Percentiles rank a stretch among this genome's conserved stretches.
Conservation (phyloP, 75 land plant species). For the Pinus taeda region DNA sequence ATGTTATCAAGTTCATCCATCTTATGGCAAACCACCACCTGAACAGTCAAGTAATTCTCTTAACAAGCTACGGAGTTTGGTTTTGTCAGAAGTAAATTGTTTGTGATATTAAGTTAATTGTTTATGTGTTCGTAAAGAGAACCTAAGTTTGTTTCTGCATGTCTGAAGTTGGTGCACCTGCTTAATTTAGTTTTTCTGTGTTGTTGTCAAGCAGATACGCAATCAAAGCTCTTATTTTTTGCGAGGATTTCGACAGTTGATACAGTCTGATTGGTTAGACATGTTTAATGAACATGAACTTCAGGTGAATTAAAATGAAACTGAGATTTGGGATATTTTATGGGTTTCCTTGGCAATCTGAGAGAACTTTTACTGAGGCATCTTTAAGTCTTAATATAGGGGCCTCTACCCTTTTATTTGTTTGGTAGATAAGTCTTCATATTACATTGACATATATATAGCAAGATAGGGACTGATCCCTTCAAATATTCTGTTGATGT, state of each 20-base stretch:
- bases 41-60: constrained; percentile 67
- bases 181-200: neutral
- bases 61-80: neutral
- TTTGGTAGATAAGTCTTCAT: too few species aligned
- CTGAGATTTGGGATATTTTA: neutral
- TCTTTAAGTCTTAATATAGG: too few species aligned
- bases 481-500: too few species aligned
- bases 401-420: too few species aligned
- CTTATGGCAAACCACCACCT: constrained; percentile 80
- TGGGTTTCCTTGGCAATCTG: too few species aligned
- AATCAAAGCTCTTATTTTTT: constrained; percentile 81
- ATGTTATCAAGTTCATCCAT: constrained; percentile 82
- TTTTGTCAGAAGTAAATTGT: neutral
- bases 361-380: too few species aligned
- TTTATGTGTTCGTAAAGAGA: neutral
- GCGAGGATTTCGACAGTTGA: constrained; percentile 88
- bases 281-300: constrained; percentile 98
- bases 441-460: too few species aligned
- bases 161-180: neutral
- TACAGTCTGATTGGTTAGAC: constrained; percentile 82
- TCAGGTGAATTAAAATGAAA: constrained; percentile 56
- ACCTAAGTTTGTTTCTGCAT: neutral
- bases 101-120: neutral
- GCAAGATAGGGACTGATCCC: too few species aligned
- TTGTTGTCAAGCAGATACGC: constrained; percentile 58